Evolutionary conservation across 306 rosid species (phyloP).

Genomic region (Medicago truncatula): DNA sequence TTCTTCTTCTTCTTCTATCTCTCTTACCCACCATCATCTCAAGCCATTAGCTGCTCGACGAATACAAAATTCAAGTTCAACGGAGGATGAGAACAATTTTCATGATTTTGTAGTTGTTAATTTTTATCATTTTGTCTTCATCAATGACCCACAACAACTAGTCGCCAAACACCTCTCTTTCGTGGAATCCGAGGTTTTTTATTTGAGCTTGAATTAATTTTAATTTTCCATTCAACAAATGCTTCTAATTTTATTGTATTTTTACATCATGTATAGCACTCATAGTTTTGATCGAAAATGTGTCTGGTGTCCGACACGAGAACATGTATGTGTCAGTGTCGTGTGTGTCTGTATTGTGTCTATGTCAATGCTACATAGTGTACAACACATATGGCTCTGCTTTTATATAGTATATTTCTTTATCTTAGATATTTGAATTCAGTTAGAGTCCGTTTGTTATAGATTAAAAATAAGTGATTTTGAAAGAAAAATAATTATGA

Average conservation of each 20-base stretch:
- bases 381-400: too few relatives aligned
- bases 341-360: too few relatives aligned
- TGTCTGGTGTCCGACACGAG: too few relatives aligned
- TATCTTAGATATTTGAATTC: too few relatives aligned
- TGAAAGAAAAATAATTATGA: too few relatives aligned
- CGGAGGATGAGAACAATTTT: constrained; percentile 15
- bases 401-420: too few relatives aligned
- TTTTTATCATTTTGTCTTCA: constrained; percentile 75
- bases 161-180: constrained; percentile 75
- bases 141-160: constrained; percentile 63
- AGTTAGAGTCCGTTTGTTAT: too few relatives aligned
- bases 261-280: too few relatives aligned
- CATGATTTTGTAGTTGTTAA: constrained; percentile 69
- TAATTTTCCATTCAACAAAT: constrained; percentile 16
- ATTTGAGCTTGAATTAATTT: background rate
- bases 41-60: constrained; percentile 38
- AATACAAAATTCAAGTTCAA: constrained; percentile 28
- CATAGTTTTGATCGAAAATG: too few relatives aligned
- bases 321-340: too few relatives aligned
- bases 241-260: background rate
- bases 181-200: constrained; percentile 51
- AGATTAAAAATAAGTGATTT: too few relatives aligned
- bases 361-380: too few relatives aligned
- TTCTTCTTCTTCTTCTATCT: constrained; percentile 38
- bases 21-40: constrained; percentile 32